Evolutionary conservation across 805 yeast genomes (phyloP).

Genomic region (Candida loeiensis): DNA sequence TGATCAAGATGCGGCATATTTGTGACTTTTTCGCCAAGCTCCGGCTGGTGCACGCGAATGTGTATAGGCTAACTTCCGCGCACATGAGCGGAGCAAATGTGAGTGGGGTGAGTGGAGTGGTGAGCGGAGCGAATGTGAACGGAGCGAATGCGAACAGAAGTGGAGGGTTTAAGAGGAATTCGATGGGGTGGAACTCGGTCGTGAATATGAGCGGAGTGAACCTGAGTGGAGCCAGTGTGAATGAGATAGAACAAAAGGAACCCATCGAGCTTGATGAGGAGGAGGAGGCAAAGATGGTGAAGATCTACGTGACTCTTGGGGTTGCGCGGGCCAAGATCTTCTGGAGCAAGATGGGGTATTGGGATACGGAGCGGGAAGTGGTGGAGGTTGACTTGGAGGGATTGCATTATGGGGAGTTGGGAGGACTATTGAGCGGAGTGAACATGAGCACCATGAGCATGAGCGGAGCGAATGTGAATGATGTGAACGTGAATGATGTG

Average conservation of each 20-base stretch:
- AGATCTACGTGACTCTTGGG: slow-evolving; percentile 49
- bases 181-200: slow-evolving; percentile 2
- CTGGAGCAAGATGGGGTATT: slow-evolving; percentile 80
- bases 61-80: slow-evolving; percentile 56
- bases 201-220: too few species aligned
- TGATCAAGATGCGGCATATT: slow-evolving; percentile 71
- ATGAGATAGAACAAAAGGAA: too few species aligned
- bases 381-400: slow-evolving; percentile 18
- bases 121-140: too few species aligned
- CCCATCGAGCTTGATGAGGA: slow-evolving; percentile 15
- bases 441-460: not conserved
- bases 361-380: slow-evolving; percentile 52
- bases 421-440: not conserved
- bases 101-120: too few species aligned
- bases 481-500: too few species aligned
- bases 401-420: slow-evolving; percentile 12
- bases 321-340: slow-evolving; percentile 69
- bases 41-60: slow-evolving; percentile 51
- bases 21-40: slow-evolving; percentile 81
- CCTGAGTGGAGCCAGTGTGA: too few species aligned
- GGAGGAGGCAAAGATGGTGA: slow-evolving; percentile 36
- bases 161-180: slow-evolving; percentile 29
- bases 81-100: too few species aligned
- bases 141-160: too few species aligned
- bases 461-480: too few species aligned